These are phyloP conservation scores for Bothriochloa decipiens DNA, from an alignment of 176 grass and related monocot species.

Conservation along the genomic window DNA sequence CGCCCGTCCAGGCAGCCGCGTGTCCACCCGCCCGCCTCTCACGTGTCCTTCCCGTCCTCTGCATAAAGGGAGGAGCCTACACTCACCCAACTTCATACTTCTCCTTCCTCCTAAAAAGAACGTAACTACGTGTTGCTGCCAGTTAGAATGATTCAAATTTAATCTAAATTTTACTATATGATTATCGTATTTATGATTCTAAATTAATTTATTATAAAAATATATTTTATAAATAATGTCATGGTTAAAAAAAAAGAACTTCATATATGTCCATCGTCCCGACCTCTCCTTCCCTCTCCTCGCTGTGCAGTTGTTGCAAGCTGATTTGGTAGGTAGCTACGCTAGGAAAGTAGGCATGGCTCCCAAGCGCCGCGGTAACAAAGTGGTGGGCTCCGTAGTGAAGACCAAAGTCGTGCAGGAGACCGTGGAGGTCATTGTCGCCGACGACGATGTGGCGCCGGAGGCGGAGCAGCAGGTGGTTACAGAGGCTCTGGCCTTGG, in stretches of 20 bases:
- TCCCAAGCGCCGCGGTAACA: conserved; percentile 15
- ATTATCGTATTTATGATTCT: no score
- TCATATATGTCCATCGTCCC: no score
- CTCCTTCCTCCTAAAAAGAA: no score
- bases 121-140: no score
- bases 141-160: no score
- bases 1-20: not conserved
- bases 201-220: no score
- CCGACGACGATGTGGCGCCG: not conserved
- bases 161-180: no score
- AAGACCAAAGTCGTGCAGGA: conserved; percentile 60
- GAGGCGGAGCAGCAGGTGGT: not conserved
- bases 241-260: no score
- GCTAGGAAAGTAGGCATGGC: conserved; percentile 3
- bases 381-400: conserved; percentile 40
- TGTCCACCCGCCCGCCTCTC: not conserved
- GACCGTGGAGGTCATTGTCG: conserved; percentile 50
- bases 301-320: not conserved
- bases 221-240: no score
- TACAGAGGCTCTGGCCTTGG: not conserved
- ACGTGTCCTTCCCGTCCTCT: not conserved
- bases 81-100: no score
- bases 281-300: not conserved
- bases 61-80: not conserved
- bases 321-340: not conserved